These are phyloP conservation scores for Ophiocordyceps camponoti-saundersi DNA, from an alignment of 2,329 filamentous ascomycete genomes.

Conservation along the genomic window DNA sequence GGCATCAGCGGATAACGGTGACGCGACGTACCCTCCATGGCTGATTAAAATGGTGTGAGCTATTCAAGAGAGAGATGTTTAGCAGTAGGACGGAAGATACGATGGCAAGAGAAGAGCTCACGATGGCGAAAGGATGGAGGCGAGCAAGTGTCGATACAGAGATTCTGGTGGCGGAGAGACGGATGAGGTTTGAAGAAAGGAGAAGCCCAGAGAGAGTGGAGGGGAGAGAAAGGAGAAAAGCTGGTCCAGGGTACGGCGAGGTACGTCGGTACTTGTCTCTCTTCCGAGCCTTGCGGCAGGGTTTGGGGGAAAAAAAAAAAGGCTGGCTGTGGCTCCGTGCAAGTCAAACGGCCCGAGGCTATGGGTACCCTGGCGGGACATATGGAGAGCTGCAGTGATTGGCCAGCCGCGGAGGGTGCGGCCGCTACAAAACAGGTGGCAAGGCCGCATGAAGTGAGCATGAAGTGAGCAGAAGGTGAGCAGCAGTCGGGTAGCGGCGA, in stretches of 20 bases:
- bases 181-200: constrained; percentile 13
- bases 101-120: not conserved
- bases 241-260: not conserved
- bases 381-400: not conserved
- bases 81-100: not conserved
- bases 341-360: not conserved
- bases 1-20: not conserved
- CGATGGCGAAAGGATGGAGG: constrained; percentile 6
- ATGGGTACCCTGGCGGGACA: not conserved
- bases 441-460: too few relatives aligned
- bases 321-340: not conserved
- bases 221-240: constrained; percentile 13
- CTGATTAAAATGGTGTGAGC: constrained; percentile 24
- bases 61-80: constrained; percentile 6
- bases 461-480: too few relatives aligned
- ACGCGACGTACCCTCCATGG: constrained; percentile 35
- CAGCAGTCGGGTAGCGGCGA: not conserved
- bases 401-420: too few relatives aligned
- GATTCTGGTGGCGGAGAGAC: constrained; percentile 5
- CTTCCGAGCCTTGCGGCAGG: too few relatives aligned
- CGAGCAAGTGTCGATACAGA: constrained; percentile 5
- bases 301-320: not conserved
- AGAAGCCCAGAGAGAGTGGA: constrained; percentile 13
- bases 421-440: too few relatives aligned
- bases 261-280: not conserved